Evolutionary conservation across 2,329 filamentous ascomycete species (phyloP), one percentile per base, ranked within the genome.

Genomic region (Aspergillus sp.): DNA sequence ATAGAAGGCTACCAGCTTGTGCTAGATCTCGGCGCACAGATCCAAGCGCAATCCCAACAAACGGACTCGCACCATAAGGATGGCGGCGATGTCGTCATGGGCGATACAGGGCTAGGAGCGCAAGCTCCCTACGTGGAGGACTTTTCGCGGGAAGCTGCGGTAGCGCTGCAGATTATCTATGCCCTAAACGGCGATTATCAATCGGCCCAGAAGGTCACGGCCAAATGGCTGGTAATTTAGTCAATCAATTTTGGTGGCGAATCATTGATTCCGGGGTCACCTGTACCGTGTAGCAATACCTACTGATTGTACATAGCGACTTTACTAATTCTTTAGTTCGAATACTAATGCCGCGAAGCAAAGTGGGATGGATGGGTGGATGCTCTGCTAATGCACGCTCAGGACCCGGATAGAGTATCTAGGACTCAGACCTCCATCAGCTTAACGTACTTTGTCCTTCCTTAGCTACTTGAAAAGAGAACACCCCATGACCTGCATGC

Each of bases 121-220:
- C 55, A 32, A 55, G 56, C 21, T 8, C 65, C 57, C 8, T 67
- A 74, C 58, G 71, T 77, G 13, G 86, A 89, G 68, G 85, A 91
- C 66, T 85, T 91, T 66, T 83, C 84, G 7, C 78, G 81, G 7
- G 90, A 94, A 73, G 89, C 90, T 15, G 90, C 91, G n/a, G 88
- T 88, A 76, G 90, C 90, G 30, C 76, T 93, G 65, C 86, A 91
- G 74, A 84, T 80, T 30, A 85, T 92, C 53, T 89, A 89, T 72
- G 81, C 85, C 12, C 76, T 88, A 48, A 83, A 82, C 57, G 90
- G 89, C 13, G 88, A 92, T 73, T 72, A 83, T 15, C 78, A 82
- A 59, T 81, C 84, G 13, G 89, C 89, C 10, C 82, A 81, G 70
- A 78, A 76, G 25, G 76, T 93, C 54, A 88, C 88, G 5, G 81